Conservation (phyloP, 495 filamentous ascomycete genomes). For the Xylaria scruposa region DNA sequence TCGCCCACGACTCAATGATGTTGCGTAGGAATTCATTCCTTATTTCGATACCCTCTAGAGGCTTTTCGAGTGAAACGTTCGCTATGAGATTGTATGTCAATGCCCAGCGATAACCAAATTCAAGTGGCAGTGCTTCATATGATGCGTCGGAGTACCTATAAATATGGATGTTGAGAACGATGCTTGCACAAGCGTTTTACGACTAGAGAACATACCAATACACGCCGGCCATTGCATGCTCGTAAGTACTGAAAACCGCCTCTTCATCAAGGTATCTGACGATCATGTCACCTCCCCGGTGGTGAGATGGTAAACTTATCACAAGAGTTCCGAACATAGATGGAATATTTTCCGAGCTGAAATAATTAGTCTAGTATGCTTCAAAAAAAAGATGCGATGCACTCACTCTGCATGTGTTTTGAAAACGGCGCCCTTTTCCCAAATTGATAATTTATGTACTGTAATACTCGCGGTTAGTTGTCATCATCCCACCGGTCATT, state of each 20-base stretch:
- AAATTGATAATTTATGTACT: constrained; percentile 6
- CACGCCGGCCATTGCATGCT: neutral
- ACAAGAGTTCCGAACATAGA: neutral
- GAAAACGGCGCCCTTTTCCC: neutral
- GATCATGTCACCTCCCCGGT: neutral
- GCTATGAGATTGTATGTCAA: constrained; percentile 7
- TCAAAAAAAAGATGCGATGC: neutral
- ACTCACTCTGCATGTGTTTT: neutral
- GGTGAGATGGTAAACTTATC: neutral
- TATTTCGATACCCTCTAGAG: neutral
- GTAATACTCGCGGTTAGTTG: neutral
- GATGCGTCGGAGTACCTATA: constrained; percentile 5
- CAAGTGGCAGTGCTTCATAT: neutral
- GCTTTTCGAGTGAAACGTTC: neutral
- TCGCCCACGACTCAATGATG: neutral
- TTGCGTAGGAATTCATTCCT: neutral
- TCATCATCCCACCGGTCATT: neutral
- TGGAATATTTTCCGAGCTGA: neutral
- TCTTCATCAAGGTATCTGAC: constrained; percentile 10
- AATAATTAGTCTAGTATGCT: neutral
- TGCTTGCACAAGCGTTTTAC: neutral
- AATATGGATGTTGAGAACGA: neutral
- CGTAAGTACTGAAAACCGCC: neutral
- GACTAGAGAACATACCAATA: neutral
- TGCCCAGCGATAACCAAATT: constrained; percentile 4